Base-by-base conservation (phyloP, 1,284 basidiomycete genomes). In the Boletus semigastroideus region DNA sequence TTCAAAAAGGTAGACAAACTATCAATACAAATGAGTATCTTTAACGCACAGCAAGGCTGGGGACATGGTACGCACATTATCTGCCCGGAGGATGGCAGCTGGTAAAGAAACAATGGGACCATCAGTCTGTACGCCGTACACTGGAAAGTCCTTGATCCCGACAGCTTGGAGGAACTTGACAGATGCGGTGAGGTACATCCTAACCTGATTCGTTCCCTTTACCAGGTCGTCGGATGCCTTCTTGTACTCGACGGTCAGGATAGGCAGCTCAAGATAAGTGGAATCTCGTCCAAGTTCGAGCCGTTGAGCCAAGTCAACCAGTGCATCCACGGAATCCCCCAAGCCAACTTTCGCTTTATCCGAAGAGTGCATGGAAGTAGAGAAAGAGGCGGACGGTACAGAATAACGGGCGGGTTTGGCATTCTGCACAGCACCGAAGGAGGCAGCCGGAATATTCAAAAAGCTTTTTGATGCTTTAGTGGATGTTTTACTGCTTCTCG, bases 111-210 rank as follows among this genome's bases (percentile, higher is more conserved):
- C 51, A 16, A 46, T 30, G 1, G 56, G 43, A 0, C 51, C 51
- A n/a, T 56, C 55, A 0, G 55, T 42, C 17, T 53, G 46, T 12
- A 56, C 46, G 2, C 55, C 49, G 4, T 56, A 56, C 16, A 56
- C 55, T 2, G 50, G 34, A 0, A 48, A 2, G 7, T 49, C 40
- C 11, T 19, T 49, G 27, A 56, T 56, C 9, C 56, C 46, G 40
- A 49, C 0, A 4, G 46, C 47, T 4, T 49, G 43, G 3, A 57
- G 51, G 38, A 54, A 57, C 20, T 56, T 56, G 40, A 58, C 37
- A 2, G 51, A 58, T 4, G 56, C 27, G 1, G 51, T 40, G 16
- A 54, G 51, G 5, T 50, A 58, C 55, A 56, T 58, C 28, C 56
- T 46, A 5, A 58, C 8, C 22, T 57, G 51, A 22, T 57, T 57